A percentile compares a stretch with the other conserved stretches of the same genome.
These are phyloP conservation scores for Thermoascus crustaceus DNA, from an alignment of 2,329 filamentous ascomycete species.

Conservation along the genomic window DNA sequence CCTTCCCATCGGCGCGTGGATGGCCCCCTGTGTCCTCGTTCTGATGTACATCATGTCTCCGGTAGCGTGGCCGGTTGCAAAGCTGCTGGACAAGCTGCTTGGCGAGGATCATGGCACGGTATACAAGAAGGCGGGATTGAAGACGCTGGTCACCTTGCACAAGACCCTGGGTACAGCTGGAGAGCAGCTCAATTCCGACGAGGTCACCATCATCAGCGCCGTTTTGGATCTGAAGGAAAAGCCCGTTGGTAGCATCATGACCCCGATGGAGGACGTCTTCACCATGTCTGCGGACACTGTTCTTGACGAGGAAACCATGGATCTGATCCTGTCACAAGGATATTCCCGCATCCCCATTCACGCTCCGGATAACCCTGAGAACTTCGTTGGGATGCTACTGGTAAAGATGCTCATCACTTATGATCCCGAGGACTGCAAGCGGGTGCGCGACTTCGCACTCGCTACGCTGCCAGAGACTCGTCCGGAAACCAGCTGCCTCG, in stretches of 20 bases:
- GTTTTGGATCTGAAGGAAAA: slow-evolving; percentile 96
- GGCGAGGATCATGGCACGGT: slow-evolving; percentile 92
- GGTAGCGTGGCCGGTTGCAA: slow-evolving; percentile 88
- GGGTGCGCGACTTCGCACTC: slow-evolving; percentile 81
- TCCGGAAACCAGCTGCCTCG: slow-evolving; percentile 89
- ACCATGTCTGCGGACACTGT: slow-evolving; percentile 93
- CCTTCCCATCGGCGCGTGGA: slow-evolving; percentile 86
- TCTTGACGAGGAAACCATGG: slow-evolving; percentile 88
- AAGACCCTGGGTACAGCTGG: slow-evolving; percentile 76
- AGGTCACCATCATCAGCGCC: slow-evolving; percentile 97
- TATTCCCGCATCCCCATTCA: slow-evolving; percentile 96
- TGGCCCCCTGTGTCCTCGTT: slow-evolving; percentile 75
- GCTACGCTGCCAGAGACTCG: slow-evolving; percentile 92
- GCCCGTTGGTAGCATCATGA: slow-evolving; percentile 92
- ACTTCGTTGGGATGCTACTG: slow-evolving; percentile 95
- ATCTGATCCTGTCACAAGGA: slow-evolving; percentile 82
- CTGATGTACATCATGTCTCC: slow-evolving; percentile 92
- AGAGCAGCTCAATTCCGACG: slow-evolving; percentile 89
- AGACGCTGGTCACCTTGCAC: slow-evolving; percentile 91
- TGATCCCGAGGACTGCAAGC: slow-evolving; percentile 83
- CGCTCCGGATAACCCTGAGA: slow-evolving; percentile 68
- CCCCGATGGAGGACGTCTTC: slow-evolving; percentile 95
- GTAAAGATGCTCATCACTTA: slow-evolving; percentile 99
- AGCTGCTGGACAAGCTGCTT: slow-evolving; percentile 85
- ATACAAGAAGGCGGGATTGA: slow-evolving; percentile 96